Conservation (phyloP, 257 asterid species). For the Solanum megistacrolobum region DNA sequence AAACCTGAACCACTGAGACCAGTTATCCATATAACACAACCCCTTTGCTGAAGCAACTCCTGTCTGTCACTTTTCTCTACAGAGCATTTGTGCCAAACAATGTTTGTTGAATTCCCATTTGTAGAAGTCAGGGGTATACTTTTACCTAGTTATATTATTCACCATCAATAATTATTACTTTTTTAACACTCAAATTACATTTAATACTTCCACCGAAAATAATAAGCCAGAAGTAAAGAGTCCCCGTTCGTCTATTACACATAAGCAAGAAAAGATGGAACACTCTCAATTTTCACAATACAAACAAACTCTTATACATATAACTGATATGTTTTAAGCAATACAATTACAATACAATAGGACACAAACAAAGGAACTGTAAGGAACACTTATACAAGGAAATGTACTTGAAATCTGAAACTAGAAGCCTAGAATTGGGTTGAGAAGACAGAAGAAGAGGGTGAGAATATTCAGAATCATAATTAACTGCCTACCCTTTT, state of each 20-base stretch:
- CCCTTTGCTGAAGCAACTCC: constrained; percentile 86
- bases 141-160: constrained; percentile 31
- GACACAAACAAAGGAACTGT: no score
- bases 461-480: no score
- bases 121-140: constrained; percentile 27
- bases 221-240: background rate
- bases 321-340: no score
- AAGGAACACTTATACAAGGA: no score
- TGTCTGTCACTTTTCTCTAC: constrained; percentile 73
- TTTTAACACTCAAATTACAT: background rate
- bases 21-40: constrained; percentile 95
- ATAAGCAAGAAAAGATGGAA: background rate
- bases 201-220: background rate
- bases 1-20: constrained; percentile 99
- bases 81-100: constrained; percentile 87
- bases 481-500: no score
- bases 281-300: no score
- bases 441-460: no score
- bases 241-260: background rate
- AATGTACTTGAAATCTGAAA: no score
- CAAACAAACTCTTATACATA: no score
- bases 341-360: no score
- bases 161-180: background rate
- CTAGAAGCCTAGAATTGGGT: no score
- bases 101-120: constrained; percentile 67